A percentile compares a stretch with the other conserved stretches of the same genome.
These are phyloP conservation scores for Trichosanthes truncata DNA, from an alignment of 306 rosid species.

Conservation along the genomic window DNA sequence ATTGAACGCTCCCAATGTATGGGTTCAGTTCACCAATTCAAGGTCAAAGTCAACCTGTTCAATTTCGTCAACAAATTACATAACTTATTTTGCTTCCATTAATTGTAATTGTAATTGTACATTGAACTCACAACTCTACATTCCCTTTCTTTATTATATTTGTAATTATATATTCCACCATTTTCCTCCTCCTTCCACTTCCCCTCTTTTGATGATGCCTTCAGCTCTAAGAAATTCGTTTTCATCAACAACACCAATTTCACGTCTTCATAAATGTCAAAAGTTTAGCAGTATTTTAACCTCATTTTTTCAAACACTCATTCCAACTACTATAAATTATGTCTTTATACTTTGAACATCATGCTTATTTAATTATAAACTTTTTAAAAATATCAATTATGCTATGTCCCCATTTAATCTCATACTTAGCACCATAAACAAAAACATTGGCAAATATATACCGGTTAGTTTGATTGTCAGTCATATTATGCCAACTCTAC, in stretches of 20 bases:
- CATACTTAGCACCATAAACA: background rate
- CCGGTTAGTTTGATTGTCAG: too few relatives aligned
- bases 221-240: background rate
- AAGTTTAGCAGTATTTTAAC: background rate
- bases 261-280: background rate
- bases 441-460: background rate
- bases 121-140: background rate
- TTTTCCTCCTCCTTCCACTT: background rate
- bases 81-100: background rate
- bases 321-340: too few relatives aligned
- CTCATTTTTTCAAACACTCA: background rate
- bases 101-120: background rate
- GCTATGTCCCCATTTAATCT: too few relatives aligned
- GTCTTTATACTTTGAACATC: background rate
- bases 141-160: background rate
- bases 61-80: background rate
- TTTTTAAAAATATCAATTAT: too few relatives aligned
- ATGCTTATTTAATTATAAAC: too few relatives aligned
- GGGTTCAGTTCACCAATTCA: background rate
- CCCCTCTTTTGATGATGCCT: background rate
- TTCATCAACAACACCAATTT: background rate
- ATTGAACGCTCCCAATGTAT: background rate
- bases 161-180: background rate
- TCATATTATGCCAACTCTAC: too few relatives aligned
- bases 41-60: background rate